A percentile compares a stretch with the other conserved stretches of the same genome.
Evolutionary conservation across 2,329 filamentous ascomycete species (phyloP).

Genomic region (Neospermospora avenae): DNA sequence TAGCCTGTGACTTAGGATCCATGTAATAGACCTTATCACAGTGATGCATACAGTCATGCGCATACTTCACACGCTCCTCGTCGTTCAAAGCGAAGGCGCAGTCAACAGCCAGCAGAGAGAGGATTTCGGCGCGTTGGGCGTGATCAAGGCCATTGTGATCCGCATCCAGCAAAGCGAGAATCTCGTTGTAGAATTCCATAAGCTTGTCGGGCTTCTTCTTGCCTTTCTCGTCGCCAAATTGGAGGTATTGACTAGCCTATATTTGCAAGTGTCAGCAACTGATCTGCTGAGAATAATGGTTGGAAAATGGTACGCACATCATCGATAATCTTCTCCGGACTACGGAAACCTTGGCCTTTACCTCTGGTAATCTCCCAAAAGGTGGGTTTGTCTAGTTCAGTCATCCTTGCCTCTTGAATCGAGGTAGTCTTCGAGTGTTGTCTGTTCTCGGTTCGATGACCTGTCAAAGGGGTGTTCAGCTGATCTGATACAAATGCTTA

Average conservation of each 20-base stretch:
- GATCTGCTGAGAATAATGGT: no score
- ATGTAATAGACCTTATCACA: background rate
- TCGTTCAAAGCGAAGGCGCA: background rate
- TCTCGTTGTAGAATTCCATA: no score
- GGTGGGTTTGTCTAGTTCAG: no score
- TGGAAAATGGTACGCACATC: no score
- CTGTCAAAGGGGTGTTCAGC: background rate
- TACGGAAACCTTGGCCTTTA: no score
- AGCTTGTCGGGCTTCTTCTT: background rate
- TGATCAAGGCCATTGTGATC: background rate
- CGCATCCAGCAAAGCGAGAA: no score
- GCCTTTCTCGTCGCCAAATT: background rate
- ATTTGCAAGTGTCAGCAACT: no score
- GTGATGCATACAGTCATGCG: background rate
- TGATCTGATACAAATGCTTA: background rate
- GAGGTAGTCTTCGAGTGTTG: background rate
- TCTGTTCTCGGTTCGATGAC: background rate
- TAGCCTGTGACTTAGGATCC: background rate
- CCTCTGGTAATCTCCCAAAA: no score
- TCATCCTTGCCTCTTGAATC: background rate
- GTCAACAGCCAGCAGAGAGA: background rate
- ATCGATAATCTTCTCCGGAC: no score
- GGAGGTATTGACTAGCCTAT: no score
- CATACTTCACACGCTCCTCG: background rate
- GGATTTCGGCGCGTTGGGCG: background rate